Percentiles rank a stretch among this genome's conserved stretches.
These are phyloP conservation scores for Symbiodinium natans DNA, from an alignment of 73 alveolate genomes.

Conservation along the genomic window DNA sequence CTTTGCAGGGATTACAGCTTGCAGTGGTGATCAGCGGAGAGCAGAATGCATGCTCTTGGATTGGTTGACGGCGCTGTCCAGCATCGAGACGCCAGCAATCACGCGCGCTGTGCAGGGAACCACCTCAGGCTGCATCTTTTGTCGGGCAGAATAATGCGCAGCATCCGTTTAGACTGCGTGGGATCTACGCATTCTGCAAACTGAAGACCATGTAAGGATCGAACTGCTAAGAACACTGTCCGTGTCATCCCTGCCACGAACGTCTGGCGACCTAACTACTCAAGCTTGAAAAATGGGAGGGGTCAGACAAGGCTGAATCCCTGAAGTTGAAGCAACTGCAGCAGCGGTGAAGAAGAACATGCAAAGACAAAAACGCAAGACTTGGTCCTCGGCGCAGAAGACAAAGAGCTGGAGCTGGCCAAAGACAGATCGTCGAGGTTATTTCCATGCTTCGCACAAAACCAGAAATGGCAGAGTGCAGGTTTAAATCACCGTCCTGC, in stretches of 20 bases:
- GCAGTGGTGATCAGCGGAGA: neutral
- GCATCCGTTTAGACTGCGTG: too few relatives aligned
- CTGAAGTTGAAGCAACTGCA: too few relatives aligned
- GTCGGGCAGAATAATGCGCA: too few relatives aligned
- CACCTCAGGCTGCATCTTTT: neutral
- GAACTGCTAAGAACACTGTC: neutral
- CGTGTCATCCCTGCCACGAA: neutral
- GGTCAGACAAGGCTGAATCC: too few relatives aligned
- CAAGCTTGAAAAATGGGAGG: neutral
- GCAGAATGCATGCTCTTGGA: neutral
- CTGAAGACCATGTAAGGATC: neutral
- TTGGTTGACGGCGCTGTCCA: neutral
- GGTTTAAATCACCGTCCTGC: neutral
- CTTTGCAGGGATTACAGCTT: too few relatives aligned
- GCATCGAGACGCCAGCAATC: constrained; percentile 85
- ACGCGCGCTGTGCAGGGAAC: constrained; percentile 11
- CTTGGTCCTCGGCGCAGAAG: neutral
- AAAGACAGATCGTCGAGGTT: too few relatives aligned
- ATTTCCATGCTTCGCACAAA: neutral
- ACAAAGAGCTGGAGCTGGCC: neutral
- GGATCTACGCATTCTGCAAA: too few relatives aligned
- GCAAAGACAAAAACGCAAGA: neutral
- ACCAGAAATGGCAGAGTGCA: too few relatives aligned
- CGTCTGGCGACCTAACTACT: neutral
- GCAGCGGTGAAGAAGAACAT: too few relatives aligned